A percentile compares a stretch with the other conserved stretches of the same genome.
These are phyloP conservation scores for Nemania abortiva DNA, from an alignment of 2,329 filamentous ascomycete species.

Conservation along the genomic window DNA sequence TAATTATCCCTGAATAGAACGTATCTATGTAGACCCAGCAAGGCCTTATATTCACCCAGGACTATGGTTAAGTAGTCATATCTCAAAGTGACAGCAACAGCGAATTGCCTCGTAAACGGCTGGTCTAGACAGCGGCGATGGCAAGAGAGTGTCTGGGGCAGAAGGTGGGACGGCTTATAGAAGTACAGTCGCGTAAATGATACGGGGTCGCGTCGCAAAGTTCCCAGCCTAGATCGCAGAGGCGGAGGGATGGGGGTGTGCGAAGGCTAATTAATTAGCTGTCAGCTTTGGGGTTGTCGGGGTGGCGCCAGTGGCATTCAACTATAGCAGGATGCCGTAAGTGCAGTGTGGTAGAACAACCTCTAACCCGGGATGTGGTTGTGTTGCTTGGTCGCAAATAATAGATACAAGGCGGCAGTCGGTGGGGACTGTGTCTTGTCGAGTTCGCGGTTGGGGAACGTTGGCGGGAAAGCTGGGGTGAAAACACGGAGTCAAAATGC, in stretches of 20 bases:
- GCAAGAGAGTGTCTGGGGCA: not conserved
- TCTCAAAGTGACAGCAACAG: slow-evolving; percentile 43
- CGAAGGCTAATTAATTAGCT: slow-evolving; percentile 17
- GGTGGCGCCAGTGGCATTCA: slow-evolving; percentile 13
- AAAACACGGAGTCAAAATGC: slow-evolving; percentile 38
- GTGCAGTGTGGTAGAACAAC: slow-evolving; percentile 35
- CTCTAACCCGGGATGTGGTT: slow-evolving; percentile 26
- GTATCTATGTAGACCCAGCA: slow-evolving; percentile 40
- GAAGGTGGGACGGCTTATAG: slow-evolving; percentile 8
- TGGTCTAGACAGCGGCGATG: slow-evolving; percentile 16
- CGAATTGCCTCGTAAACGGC: slow-evolving; percentile 29
- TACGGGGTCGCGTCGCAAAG: slow-evolving; percentile 41
- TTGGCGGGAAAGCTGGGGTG: slow-evolving; percentile 47
- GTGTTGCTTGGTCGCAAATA: slow-evolving; percentile 29
- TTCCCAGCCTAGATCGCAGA: slow-evolving; percentile 16
- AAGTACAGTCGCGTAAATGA: slow-evolving; percentile 28
- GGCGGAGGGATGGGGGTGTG: slow-evolving; percentile 12
- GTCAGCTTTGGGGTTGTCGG: slow-evolving; percentile 22
- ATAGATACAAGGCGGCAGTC: slow-evolving; percentile 6
- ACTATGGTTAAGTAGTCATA: slow-evolving; percentile 47
- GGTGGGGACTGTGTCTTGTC: slow-evolving; percentile 33
- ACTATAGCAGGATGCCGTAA: slow-evolving; percentile 31
- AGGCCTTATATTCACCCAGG: slow-evolving; percentile 41
- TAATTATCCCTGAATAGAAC: slow-evolving; percentile 23
- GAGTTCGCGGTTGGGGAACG: slow-evolving; percentile 31